phyloP scores from a whole-genome alignment of 352 stramenopile species.

The Pythium phragmitis region DNA sequence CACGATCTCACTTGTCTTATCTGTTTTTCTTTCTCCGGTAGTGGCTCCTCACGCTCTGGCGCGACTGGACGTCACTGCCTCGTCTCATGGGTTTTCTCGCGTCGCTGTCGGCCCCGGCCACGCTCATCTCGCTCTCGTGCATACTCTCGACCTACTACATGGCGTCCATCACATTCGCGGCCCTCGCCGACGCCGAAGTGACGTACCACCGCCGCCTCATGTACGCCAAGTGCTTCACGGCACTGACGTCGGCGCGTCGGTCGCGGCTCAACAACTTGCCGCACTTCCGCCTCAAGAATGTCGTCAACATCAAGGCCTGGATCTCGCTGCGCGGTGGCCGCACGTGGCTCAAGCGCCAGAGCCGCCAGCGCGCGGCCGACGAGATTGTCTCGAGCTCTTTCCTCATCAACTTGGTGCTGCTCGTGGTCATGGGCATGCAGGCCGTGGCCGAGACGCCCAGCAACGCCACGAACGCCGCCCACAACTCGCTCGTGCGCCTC shows the following conservation, averaged over 20 bases:
- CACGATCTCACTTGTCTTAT: neutral
- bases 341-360: conserved; percentile 87
- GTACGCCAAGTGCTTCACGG: conserved; percentile 90
- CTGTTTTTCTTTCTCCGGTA: conserved; percentile 19
- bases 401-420: conserved; percentile 81
- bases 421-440: conserved; percentile 86
- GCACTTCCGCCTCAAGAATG: conserved; percentile 90
- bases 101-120: conserved; percentile 34
- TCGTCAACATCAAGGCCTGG: conserved; percentile 91
- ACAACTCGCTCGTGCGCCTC: conserved; percentile 72
- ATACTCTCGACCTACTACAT: conserved; percentile 75
- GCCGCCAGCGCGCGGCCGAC: conserved; percentile 80
- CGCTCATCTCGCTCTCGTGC: conserved; percentile 66
- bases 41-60: conserved; percentile 32
- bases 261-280: conserved; percentile 82
- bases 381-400: conserved; percentile 90
- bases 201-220: conserved; percentile 85
- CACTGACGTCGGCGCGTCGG: conserved; percentile 81
- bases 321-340: conserved; percentile 83
- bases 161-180: conserved; percentile 70
- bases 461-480: conserved; percentile 40
- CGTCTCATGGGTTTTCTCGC: conserved; percentile 12
- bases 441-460: conserved; percentile 54
- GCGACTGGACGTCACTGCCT: conserved; percentile 23
- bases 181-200: conserved; percentile 78